phyloP scores from a whole-genome alignment of 225 moss, liverwort and hornwort species.

The Polytrichum commune region DNA sequence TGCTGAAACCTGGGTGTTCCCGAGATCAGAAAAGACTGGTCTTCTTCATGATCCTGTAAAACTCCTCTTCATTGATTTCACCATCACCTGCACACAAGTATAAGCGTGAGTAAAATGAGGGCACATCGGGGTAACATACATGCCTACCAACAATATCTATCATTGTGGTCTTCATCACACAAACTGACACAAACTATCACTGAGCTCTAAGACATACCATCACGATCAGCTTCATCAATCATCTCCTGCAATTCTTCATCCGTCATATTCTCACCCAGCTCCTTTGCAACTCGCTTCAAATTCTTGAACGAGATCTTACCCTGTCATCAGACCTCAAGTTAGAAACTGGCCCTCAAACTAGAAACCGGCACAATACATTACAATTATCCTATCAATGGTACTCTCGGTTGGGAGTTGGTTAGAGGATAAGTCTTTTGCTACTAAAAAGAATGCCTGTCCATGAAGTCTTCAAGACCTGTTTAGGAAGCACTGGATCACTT shows the following conservation, averaged over 20 bases:
- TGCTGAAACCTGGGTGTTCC: background rate
- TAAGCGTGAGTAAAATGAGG: background rate
- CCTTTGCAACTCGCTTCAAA: conserved; percentile 80
- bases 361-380: background rate
- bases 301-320: conserved; percentile 98
- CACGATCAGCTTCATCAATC: conserved; percentile 87
- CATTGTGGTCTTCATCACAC: too few relatives aligned
- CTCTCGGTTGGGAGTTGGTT: too few relatives aligned
- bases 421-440: too few relatives aligned
- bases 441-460: too few relatives aligned
- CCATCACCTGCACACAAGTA: conserved; percentile 65
- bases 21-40: conserved; percentile 57
- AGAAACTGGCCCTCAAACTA: background rate
- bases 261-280: conserved; percentile 61
- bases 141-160: too few relatives aligned
- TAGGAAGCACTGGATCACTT: too few relatives aligned
- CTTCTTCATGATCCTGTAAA: conserved; percentile 94
- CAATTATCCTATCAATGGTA: too few relatives aligned
- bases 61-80: conserved; percentile 86
- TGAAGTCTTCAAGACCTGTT: too few relatives aligned
- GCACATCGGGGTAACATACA: background rate
- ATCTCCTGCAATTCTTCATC: conserved; percentile 68
- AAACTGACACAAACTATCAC: too few relatives aligned
- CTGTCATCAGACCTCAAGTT: conserved; percentile 19
- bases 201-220: conserved; percentile 42